Evolutionary conservation across 2,329 filamentous ascomycete species (phyloP).

Genomic region (Alternaria sp.): DNA sequence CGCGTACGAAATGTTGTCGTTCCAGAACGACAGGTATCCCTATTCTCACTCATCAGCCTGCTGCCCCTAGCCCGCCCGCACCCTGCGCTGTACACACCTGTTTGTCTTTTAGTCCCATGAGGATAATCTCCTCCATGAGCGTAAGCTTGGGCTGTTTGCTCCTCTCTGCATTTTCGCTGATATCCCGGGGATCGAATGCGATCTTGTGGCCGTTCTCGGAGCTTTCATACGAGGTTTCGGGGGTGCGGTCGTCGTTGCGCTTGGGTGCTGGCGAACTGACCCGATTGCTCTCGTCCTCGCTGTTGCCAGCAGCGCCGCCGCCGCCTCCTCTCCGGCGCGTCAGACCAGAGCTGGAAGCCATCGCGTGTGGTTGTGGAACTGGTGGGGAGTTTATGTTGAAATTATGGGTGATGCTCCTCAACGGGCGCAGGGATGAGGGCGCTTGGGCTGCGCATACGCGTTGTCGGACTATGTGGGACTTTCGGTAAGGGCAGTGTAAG

Average conservation of each 20-base stretch:
- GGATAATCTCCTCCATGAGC: slow-evolving; percentile 96
- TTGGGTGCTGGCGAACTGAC: slow-evolving; percentile 70
- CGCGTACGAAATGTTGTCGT: slow-evolving; percentile 99
- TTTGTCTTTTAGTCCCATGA: slow-evolving; percentile 97
- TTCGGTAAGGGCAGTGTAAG: slow-evolving; percentile 22
- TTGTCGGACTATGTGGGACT: slow-evolving; percentile 23
- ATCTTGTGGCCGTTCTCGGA: slow-evolving; percentile 98
- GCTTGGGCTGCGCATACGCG: slow-evolving; percentile 49
- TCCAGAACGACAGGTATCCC: slow-evolving; percentile 99
- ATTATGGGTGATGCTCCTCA: slow-evolving; percentile 46
- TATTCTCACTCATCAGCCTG: slow-evolving; percentile 53
- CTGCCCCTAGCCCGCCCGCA: slow-evolving; percentile 16
- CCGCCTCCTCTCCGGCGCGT: slow-evolving; percentile 73
- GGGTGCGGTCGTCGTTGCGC: slow-evolving; percentile 67
- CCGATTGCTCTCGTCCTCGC: slow-evolving; percentile 69
- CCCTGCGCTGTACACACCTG: slow-evolving; percentile 69
- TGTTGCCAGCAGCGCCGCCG: slow-evolving; percentile 65
- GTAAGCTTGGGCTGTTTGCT: slow-evolving; percentile 98
- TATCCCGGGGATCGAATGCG: slow-evolving; percentile 95
- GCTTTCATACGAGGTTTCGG: slow-evolving; percentile 86
- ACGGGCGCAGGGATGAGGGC: slow-evolving; percentile 46
- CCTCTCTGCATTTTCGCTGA: slow-evolving; percentile 94
- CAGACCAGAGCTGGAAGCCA: slow-evolving; percentile 76
- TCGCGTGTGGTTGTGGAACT: slow-evolving; percentile 50
- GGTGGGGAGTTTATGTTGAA: slow-evolving; percentile 42